Evolutionary conservation across 2,329 filamentous ascomycete species (phyloP), one percentile per base, ranked within the genome.

Genomic region (Fusarium sp.): DNA sequence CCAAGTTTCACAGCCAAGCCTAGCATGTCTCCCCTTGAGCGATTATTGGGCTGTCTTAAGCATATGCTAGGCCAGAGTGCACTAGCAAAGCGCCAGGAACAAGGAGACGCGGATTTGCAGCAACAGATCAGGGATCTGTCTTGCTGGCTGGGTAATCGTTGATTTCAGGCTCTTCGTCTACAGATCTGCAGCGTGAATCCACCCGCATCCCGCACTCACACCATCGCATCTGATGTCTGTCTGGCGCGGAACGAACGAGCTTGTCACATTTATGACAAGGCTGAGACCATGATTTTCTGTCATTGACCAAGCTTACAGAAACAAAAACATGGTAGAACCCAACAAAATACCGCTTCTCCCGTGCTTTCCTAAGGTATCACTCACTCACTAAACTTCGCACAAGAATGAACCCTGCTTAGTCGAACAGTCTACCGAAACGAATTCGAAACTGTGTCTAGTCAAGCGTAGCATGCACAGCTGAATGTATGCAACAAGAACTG

Each of bases 181-280:
- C 56, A 61, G 60, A 70, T 70, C 68, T 67, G 49, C 60, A 70
- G 62, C 62, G 60, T 43, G 57, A 71, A 62, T 62, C 67, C 68
- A 71, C 62, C 66, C 58, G 58, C 62, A 64, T 71, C 56, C 58
- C 60, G 52, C 49, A 65, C 30, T 60, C 67, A n/a, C 43, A 52
- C 60, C 23, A 49, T 49, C 58, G 28, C 43, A 50, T 50, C 41
- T 55, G 19, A 41, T 56, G 6, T 37, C 30, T 56, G 6, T 37
- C 31, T 30, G 46, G 19, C 49, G n/a, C 48, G n/a, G 42, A 54
- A 39, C 13, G n/a, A 21, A 50, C 45, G 16, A 41, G 21, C 52
- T 54, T 58, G 34, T 23, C 48, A 49, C 43, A 44, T 28, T 41
- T 14, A 23, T 58, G 9, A 42, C 50, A 61, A 53, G 61, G 61